Percentiles rank a stretch among this genome's conserved stretches.
Evolutionary conservation across 164 flowering plant species (phyloP).

Genomic region (Dillenia suffruticosa): DNA sequence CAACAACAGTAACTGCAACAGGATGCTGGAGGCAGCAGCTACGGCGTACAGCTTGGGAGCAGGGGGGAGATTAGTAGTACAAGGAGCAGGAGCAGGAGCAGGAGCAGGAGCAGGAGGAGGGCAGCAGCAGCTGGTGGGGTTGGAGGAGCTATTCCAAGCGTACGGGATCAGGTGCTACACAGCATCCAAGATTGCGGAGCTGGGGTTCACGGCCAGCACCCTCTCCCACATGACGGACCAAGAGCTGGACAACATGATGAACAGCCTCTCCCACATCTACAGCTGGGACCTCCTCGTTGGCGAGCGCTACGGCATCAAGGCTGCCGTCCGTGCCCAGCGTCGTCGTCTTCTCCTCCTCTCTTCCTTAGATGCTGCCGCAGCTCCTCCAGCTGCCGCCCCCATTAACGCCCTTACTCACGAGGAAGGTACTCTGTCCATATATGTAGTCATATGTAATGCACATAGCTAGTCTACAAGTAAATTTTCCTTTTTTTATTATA

Average conservation of each 20-base stretch:
- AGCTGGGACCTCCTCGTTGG: slow-evolving; percentile 92
- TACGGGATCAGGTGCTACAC: slow-evolving; percentile 84
- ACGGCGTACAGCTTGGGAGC: no score
- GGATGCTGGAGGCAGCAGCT: no score
- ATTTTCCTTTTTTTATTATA: no score
- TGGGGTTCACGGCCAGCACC: slow-evolving; percentile 90
- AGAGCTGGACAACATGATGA: slow-evolving; percentile 96
- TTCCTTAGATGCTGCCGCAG: slow-evolving; percentile 27
- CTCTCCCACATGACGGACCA: slow-evolving; percentile 87
- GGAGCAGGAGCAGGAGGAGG: slow-evolving; percentile 2
- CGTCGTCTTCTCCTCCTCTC: slow-evolving; percentile 53
- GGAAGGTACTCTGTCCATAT: slow-evolving; percentile 49
- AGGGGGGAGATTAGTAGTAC: no score
- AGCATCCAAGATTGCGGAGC: slow-evolving; percentile 82
- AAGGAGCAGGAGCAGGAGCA: no score
- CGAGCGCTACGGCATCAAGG: slow-evolving; percentile 89
- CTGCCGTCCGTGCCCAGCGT: slow-evolving; percentile 89
- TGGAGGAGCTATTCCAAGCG: slow-evolving; percentile 80
- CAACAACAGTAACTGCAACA: no score
- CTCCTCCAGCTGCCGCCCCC: slow-evolving; percentile 32
- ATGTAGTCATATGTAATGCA: background rate
- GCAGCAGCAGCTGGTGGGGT: slow-evolving; percentile 50
- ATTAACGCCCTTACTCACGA: slow-evolving; percentile 84
- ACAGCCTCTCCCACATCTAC: slow-evolving; percentile 70
- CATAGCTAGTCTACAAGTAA: no score